These are phyloP conservation scores for Daedaleopsis sinensis DNA, from an alignment of 768 basidiomycete species.

Conservation along the genomic window DNA sequence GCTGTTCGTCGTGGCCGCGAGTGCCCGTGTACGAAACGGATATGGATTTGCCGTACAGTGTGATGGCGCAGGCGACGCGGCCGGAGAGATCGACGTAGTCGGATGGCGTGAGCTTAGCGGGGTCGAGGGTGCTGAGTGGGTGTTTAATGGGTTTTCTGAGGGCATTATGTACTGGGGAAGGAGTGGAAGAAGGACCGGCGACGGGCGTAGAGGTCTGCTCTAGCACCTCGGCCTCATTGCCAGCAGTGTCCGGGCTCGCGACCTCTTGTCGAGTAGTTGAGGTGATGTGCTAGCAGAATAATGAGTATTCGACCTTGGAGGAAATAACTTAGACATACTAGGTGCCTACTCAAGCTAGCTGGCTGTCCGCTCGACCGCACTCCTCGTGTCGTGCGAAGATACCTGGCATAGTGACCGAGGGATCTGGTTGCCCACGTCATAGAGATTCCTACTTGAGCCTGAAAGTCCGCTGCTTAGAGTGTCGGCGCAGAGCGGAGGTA, in stretches of 20 bases:
- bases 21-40: not conserved
- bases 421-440: not conserved
- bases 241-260: not conserved
- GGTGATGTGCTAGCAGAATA: not conserved
- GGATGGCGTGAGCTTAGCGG: not conserved
- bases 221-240: not conserved
- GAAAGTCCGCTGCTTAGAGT: no score
- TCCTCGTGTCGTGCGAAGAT: not conserved
- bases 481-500: no score
- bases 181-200: no score
- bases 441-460: not conserved
- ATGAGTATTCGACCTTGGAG: not conserved
- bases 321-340: not conserved
- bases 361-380: not conserved
- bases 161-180: no score
- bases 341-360: not conserved
- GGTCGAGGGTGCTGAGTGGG: not conserved
- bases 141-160: not conserved
- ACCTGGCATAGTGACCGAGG: not conserved
- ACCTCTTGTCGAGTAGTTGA: not conserved
- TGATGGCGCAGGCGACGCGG: not conserved
- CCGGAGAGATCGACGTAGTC: constrained; percentile 5
- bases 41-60: not conserved
- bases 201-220: not conserved
- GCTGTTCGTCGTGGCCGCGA: not conserved